Evolutionary conservation across 1,284 basidiomycete genomes (phyloP).

Genomic region (Boletus sp.): DNA sequence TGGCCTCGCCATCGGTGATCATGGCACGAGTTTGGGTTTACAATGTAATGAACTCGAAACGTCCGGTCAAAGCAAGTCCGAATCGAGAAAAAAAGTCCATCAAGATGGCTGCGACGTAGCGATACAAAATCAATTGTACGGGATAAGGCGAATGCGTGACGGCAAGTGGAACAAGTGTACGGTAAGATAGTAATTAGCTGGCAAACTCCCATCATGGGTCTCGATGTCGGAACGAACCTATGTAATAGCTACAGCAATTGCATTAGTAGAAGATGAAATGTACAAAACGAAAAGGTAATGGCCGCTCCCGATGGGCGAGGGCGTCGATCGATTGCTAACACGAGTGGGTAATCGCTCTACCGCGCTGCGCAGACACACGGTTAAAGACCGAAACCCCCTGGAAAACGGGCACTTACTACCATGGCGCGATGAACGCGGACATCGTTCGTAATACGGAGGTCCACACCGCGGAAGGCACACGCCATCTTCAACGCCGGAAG

Average conservation of each 20-base stretch:
- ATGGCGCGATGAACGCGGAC: constrained; percentile 51
- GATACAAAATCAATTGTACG: constrained; percentile 23
- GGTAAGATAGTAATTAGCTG: constrained; percentile 10
- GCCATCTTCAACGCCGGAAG: constrained; percentile 56
- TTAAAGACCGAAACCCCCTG: constrained; percentile 19
- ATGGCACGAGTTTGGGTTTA: constrained; percentile 16
- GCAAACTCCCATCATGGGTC: constrained; percentile 1
- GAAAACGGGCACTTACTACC: constrained; percentile 44
- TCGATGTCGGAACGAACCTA: constrained; percentile 3
- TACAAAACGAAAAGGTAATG: constrained; percentile 13
- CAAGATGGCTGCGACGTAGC: constrained; percentile 10
- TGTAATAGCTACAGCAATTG: constrained; percentile 26
- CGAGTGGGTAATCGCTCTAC: constrained; percentile 18
- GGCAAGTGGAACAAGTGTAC: constrained; percentile 4
- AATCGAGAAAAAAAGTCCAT: not conserved
- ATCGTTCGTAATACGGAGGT: constrained; percentile 49
- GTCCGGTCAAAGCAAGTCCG: not conserved
- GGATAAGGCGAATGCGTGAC: constrained; percentile 3
- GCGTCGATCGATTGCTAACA: constrained; percentile 24
- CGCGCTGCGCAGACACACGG: constrained; percentile 19
- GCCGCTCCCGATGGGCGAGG: not conserved
- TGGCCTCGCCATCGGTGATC: constrained; percentile 29
- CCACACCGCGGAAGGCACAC: constrained; percentile 57
- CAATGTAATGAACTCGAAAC: not conserved
- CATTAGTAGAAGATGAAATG: constrained; percentile 14